phyloP scores from a whole-genome alignment of 345 rosid genomes.

The Heritiera littoralis region DNA sequence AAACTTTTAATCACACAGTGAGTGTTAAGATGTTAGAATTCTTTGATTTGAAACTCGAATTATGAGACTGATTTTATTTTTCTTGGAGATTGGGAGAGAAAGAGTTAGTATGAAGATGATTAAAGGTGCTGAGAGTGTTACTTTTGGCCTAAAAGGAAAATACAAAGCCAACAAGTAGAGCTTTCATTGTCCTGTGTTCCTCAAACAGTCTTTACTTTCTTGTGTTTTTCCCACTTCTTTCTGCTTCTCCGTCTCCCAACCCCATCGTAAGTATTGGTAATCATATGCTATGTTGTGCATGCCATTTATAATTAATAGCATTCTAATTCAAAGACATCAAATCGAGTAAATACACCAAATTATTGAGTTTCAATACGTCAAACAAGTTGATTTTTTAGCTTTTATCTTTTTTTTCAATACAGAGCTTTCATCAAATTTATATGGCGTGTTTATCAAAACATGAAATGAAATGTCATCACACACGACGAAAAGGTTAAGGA shows the following conservation, averaged over 20 bases:
- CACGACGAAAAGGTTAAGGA: not conserved
- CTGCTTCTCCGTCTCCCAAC: not conserved
- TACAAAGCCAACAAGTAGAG: not conserved
- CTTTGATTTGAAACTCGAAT: not conserved
- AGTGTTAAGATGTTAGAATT: not conserved
- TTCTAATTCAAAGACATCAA: too few species aligned
- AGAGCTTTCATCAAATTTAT: not conserved
- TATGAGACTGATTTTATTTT: not conserved
- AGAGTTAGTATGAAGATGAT: not conserved
- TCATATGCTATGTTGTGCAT: not conserved
- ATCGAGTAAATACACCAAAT: too few species aligned
- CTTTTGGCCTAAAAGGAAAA: not conserved
- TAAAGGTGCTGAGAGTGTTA: not conserved
- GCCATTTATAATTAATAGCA: too few species aligned
- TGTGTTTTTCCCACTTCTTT: not conserved
- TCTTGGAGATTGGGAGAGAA: not conserved
- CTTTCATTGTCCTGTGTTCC: not conserved
- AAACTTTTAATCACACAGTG: not conserved
- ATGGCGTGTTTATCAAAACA: not conserved
- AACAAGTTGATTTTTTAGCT: too few species aligned
- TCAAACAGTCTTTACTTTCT: not conserved
- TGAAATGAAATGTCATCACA: constrained; percentile 11
- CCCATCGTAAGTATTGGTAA: not conserved
- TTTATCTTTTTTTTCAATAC: too few species aligned
- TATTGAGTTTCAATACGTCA: too few species aligned